Conservation (phyloP, 371 early-diverging fungal genomes). For the Syncephalastrum sp. region DNA sequence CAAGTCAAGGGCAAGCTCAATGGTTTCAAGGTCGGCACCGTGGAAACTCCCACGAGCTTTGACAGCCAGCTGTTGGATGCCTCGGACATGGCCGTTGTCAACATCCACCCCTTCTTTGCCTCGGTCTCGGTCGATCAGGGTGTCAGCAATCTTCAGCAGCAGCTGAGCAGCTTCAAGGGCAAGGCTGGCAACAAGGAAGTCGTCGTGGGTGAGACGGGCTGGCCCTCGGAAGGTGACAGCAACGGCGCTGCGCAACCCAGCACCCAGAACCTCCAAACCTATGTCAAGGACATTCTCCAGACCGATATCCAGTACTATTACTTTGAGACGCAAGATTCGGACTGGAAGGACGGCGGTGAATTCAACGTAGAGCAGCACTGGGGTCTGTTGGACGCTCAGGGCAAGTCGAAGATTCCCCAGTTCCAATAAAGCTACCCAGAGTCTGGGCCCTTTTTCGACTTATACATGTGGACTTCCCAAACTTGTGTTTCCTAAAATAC, state of each 20-base stretch:
- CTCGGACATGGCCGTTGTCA: constrained; percentile 49
- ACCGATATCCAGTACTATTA: constrained; percentile 53
- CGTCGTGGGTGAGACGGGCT: constrained; percentile 64
- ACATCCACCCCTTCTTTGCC: constrained; percentile 60
- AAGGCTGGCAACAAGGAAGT: constrained; percentile 51
- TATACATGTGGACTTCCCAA: too few species aligned
- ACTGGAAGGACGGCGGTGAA: constrained; percentile 53
- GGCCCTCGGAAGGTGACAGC: constrained; percentile 58
- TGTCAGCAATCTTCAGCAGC: constrained; percentile 25
- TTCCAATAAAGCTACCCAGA: constrained; percentile 5
- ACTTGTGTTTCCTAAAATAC: too few species aligned
- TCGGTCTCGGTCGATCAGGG: constrained; percentile 29
- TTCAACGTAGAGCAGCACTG: constrained; percentile 57
- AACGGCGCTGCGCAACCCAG: constrained; percentile 49
- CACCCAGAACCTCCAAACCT: constrained; percentile 39
- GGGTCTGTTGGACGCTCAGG: constrained; percentile 38
- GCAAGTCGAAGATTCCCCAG: constrained; percentile 21
- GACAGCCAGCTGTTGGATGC: constrained; percentile 40
- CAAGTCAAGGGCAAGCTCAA: constrained; percentile 42
- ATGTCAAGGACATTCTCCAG: constrained; percentile 32
- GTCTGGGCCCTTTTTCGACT: too few species aligned
- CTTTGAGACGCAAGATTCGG: constrained; percentile 61
- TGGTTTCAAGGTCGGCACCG: constrained; percentile 47
- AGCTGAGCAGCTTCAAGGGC: constrained; percentile 42
- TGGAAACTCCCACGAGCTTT: constrained; percentile 38